Base-by-base conservation (phyloP, 495 filamentous ascomycete species). In the Ramalina intermedia region DNA sequence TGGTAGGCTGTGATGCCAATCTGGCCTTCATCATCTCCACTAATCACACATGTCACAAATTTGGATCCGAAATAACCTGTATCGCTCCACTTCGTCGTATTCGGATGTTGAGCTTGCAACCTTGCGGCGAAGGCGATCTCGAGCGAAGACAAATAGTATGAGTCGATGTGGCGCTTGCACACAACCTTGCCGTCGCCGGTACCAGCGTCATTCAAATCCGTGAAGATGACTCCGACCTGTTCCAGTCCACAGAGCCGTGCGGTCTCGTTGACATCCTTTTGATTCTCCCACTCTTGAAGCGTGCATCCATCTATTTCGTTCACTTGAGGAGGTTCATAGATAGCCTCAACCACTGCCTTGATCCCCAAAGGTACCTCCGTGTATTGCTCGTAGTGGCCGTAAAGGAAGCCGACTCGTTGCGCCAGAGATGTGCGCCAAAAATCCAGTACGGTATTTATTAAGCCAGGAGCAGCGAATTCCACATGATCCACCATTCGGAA, bases 401-500 rank as follows among this genome's bases (percentile, higher is more conserved):
- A 96, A 1, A 99, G 71, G 58, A 88, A 94, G 26, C 90, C 91
- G 27, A 96, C 59, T 16, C 91, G 72, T 63, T 99, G 91, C 14
- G 75, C 64, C 14, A 77, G 79, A 1, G 84, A 89, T 39, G 71
- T 75, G 49, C 91, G 76, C 91, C 91, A 99, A 53, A 90, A 90
- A 53, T 94, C 78, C 37, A 99, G 76, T 27, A 96, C 76, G 7
- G 78, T 80, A 59, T 99, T 82, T 60, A 99, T 82, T 18, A 96
- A 66, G 33, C 75, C 73, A 1, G 86, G 76, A 1, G 82, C 78
- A 3, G 91, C 75, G 60, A 99, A 96, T 60, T 99, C 93, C 53
- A 99, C 89, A 63, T 99, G 91, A 58, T 99, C 91, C 1, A 99
- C 88, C 85, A 89, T 96, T n/a, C 91, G 84, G 59, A 84, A 99